Evolutionary conservation across 1,139 yeast genomes (phyloP), one percentile per base, ranked within the genome.

Genomic region (Hansenula anomala): DNA sequence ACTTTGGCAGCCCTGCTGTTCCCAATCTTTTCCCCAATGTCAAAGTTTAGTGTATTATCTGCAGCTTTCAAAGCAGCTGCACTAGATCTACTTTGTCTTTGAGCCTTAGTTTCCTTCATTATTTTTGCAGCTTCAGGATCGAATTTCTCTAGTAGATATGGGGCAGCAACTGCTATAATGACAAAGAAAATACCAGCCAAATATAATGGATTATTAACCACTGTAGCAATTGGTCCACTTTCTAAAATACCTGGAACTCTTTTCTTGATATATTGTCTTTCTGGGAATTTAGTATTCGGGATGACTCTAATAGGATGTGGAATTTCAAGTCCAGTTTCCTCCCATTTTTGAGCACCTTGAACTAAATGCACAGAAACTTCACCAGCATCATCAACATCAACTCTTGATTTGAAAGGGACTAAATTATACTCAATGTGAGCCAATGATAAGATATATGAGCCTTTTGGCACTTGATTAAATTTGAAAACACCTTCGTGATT

Each of bases 81-180:
- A 8, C 38, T 34, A 6, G 46, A 30, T 9, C 30, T 34, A 8
- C 33, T 34, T 10, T 36, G 28, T 31, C 42, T 52, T 35, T 46
- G 47, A 20, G 48, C 45, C 27, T 54, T 53, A 35, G 62, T 62
- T 36, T 56, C 61, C 28, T 56, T 58, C 40, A 65, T 48, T 13
- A 55, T 47, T 36, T 54, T 47, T 4, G 64, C 64, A 11, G 64
- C 59, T 32, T 62, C 69, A 27, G 69, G 69, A 41, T 66, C 70
- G 26, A 66, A 42, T 38, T 56, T 61, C 44, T 63, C 68, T 19
- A 64, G 34, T 1, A 65, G 22, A 31, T 54, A 44, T 14, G 71
- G 70, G 42, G 59, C 54, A 2, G 49, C 35, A 20, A 57, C 38
- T 15, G 58, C 35, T 17, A 53, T 40, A 2, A 64, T 18, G 4